phyloP scores from a whole-genome alignment of 2,329 filamentous ascomycete genomes.

The Fusarium sp. region DNA sequence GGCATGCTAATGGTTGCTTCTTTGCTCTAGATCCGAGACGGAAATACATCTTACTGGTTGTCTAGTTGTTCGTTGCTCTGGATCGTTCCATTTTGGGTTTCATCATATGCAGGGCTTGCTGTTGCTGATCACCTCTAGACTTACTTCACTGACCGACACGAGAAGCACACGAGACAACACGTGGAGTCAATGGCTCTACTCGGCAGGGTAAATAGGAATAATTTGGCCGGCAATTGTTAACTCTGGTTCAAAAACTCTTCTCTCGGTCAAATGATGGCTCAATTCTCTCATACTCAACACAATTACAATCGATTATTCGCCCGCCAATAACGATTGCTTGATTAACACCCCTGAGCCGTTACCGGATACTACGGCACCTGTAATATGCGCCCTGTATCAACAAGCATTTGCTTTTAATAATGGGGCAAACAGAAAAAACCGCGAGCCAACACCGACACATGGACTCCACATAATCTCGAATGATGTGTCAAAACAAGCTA shows the following conservation, averaged over 20 bases:
- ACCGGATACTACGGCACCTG: conserved; percentile 23
- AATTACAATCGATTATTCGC: neutral
- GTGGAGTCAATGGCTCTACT: neutral
- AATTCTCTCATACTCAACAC: conserved; percentile 4
- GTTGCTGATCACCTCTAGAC: conserved; percentile 1
- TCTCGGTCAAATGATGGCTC: neutral
- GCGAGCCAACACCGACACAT: conserved; percentile 13
- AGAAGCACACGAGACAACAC: neutral
- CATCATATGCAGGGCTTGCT: neutral
- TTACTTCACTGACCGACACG: neutral
- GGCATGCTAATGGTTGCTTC: neutral
- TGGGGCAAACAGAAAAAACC: neutral
- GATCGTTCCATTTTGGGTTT: neutral
- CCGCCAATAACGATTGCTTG: conserved; percentile 18
- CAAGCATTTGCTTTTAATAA: neutral
- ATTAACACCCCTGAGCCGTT: conserved; percentile 24
- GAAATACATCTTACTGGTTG: no score
- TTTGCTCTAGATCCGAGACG: no score
- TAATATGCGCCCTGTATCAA: conserved; percentile 12
- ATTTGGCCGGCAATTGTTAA: neutral
- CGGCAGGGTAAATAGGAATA: conserved; percentile 11
- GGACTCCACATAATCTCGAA: conserved; percentile 27
- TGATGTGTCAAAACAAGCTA: conserved; percentile 42
- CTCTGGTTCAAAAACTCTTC: conserved; percentile 12
- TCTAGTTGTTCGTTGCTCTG: neutral